Conservation (phyloP, 78 protist genomes). For the Corallochytrium limacisporum region DNA sequence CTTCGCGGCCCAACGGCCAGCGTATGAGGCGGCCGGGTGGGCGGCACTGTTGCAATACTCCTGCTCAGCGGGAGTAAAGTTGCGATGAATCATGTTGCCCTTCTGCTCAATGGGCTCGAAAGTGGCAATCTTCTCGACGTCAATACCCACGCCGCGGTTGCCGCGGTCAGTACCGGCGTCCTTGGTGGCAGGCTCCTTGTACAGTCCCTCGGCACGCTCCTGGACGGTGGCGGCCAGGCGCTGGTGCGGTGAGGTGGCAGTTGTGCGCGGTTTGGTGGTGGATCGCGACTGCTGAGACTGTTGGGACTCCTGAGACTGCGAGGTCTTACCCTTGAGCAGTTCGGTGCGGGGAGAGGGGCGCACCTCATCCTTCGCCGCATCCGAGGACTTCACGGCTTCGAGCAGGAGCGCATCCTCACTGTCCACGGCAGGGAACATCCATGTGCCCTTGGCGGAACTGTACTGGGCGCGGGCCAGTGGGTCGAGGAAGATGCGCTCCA, state of each 20-base stretch:
- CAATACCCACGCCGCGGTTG: slow-evolving; percentile 19
- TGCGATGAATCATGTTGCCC: slow-evolving; percentile 23
- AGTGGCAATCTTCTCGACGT: slow-evolving; percentile 8
- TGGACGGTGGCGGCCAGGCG: background rate
- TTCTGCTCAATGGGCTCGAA: background rate
- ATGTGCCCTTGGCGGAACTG: background rate
- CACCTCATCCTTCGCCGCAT: too few relatives aligned
- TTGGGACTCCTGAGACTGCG: too few relatives aligned
- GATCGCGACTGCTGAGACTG: too few relatives aligned
- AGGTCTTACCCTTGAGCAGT: too few relatives aligned
- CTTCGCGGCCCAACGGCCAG: slow-evolving; percentile 47
- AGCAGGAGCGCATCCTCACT: too few relatives aligned
- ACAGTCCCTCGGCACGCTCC: too few relatives aligned
- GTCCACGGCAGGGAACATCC: background rate
- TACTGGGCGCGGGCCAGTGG: slow-evolving; percentile 35
- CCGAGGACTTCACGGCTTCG: too few relatives aligned
- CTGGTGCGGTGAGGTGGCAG: background rate
- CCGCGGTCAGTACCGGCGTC: background rate
- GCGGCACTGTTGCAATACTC: background rate
- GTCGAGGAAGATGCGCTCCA: slow-evolving; percentile 25
- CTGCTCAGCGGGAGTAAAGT: slow-evolving; percentile 35
- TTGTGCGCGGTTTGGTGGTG: background rate
- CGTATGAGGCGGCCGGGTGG: slow-evolving; percentile 9
- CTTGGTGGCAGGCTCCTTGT: too few relatives aligned
- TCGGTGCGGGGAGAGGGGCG: too few relatives aligned